phyloP scores from a whole-genome alignment of 2,329 filamentous ascomycete genomes.

The Orbilia brochopaga region DNA sequence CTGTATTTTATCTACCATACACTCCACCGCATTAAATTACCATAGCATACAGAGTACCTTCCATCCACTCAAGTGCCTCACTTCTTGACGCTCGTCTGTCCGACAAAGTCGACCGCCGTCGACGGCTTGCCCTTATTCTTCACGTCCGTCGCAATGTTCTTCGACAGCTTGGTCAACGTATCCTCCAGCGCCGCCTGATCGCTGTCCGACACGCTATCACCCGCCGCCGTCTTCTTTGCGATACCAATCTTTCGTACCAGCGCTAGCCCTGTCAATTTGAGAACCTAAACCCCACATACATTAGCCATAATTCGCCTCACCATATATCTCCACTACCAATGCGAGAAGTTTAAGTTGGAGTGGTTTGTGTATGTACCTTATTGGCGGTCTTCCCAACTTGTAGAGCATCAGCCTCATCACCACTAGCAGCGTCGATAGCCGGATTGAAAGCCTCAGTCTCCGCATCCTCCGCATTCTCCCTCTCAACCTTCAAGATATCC shows the following conservation, averaged over 20 bases:
- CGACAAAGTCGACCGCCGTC: conserved; percentile 58
- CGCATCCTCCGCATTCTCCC: conserved; percentile 64
- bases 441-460: conserved; percentile 65
- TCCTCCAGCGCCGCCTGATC: conserved; percentile 58
- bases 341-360: too few relatives aligned
- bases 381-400: conserved; percentile 56
- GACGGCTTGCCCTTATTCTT: conserved; percentile 62
- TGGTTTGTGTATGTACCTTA: conserved; percentile 34
- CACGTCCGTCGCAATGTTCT: conserved; percentile 63
- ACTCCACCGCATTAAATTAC: not conserved
- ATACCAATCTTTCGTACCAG: conserved; percentile 63
- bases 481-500: conserved; percentile 62
- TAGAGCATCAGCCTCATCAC: conserved; percentile 62
- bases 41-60: too few relatives aligned
- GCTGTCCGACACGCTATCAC: conserved; percentile 59
- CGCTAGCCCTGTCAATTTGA: conserved; percentile 63
- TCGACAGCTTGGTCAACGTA: conserved; percentile 64
- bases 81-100: conserved; percentile 48
- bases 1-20: too few relatives aligned
- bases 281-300: conserved; percentile 63
- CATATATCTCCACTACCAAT: too few relatives aligned
- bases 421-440: conserved; percentile 62
- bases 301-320: conserved; percentile 62
- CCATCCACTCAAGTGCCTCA: not conserved
- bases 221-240: conserved; percentile 61